Conservation (phyloP, 768 basidiomycete genomes). For the Sarcodon sp. region DNA sequence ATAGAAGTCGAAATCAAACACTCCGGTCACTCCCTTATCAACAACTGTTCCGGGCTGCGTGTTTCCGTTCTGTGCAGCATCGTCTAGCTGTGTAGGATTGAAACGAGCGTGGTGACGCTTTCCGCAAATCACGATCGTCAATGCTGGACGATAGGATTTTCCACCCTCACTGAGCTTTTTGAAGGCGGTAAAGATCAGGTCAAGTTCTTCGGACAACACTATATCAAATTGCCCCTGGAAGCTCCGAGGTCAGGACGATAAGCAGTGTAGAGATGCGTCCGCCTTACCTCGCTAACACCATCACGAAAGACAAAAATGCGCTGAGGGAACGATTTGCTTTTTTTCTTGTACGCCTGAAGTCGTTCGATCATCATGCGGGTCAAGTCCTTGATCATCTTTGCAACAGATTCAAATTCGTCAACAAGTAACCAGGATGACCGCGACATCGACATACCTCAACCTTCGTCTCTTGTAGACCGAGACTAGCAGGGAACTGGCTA, state of each 20-base stretch:
- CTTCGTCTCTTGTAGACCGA: conserved; percentile 50
- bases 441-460: conserved; percentile 18
- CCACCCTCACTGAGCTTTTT: conserved; percentile 30
- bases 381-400: conserved; percentile 62
- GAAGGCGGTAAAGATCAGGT: conserved; percentile 50
- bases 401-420: background rate
- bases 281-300: conserved; percentile 65
- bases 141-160: conserved; percentile 38
- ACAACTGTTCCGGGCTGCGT: conserved; percentile 72
- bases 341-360: conserved; percentile 41
- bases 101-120: conserved; percentile 56
- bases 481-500: conserved; percentile 66
- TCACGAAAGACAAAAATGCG: conserved; percentile 68
- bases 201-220: conserved; percentile 48
- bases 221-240: conserved; percentile 59
- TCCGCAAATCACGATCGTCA: conserved; percentile 74
- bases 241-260: background rate
- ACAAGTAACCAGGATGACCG: no score
- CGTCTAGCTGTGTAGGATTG: conserved; percentile 35
- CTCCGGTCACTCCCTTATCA: conserved; percentile 59
- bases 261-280: background rate
- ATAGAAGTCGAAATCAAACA: conserved; percentile 20
- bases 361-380: conserved; percentile 61
- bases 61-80: conserved; percentile 58
- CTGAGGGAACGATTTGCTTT: conserved; percentile 39